Evolutionary conservation across 1,139 yeast species (phyloP), one percentile per base, ranked within the genome.

Genomic region (Kodamaea sp.): DNA sequence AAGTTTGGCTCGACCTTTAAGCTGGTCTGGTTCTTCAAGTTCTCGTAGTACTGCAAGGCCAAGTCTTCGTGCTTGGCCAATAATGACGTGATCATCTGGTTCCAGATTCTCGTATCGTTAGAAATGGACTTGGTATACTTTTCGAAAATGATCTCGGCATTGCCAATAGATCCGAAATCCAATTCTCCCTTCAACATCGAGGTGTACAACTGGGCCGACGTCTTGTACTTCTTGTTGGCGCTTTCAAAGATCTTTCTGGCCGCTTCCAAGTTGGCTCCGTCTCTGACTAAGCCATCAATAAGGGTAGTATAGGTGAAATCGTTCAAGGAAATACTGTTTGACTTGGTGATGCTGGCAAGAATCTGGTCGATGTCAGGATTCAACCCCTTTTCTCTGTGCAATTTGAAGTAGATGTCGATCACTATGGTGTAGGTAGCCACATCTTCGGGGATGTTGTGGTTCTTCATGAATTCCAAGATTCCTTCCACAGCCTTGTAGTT

Each of bases 391-490:
- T 63, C 59, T 27, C 63, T 61, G 30, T 72, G 64, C 24, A 63
- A 47, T 52, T 76, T 79, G 60, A 82, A 70, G 46, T 74, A 67
- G 34, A 72, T 59, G 50, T 82, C 81, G 35, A 83, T 69, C 22
- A 83, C 60, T 24, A 74, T 73, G n/a, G 90, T 75, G 55, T 78
- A 78, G 1, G 92, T 82, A 11, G 78, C 80, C 32, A 78, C 69
- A 51, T 81, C 87, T 19, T 83, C 85, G 22, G 66, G 53, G 23
- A 82, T 60, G n/a, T 66, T 59, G 23, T 64, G 37, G 21, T 48
- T 45, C 36, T 55, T 52, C 74, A 70, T 70, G 49, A 57, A 70
- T 26, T 57, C 45, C 30, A 67, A 44, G 28, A 70, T 59, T 4
- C 69, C 70, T 32, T 63, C 67, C 11, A 68, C 68, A 4, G 74